Evolutionary conservation across 495 filamentous ascomycete genomes (phyloP).

Genomic region (Neurospora sp.): DNA sequence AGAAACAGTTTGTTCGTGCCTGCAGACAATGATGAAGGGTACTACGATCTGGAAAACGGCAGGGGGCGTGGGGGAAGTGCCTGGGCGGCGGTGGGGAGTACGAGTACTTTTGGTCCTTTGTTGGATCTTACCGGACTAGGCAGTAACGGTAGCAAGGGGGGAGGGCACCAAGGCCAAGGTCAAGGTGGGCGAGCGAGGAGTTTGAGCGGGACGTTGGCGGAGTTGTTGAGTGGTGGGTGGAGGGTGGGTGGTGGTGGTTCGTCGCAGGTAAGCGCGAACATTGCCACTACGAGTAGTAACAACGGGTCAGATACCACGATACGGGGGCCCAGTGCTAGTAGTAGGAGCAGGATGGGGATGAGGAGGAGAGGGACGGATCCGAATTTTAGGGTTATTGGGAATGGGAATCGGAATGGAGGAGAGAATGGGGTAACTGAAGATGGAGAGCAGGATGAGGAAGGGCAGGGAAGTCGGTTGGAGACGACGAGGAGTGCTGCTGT

Average conservation of each 20-base stretch:
- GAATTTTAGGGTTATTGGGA: neutral
- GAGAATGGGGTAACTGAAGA: neutral
- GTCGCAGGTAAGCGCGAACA: neutral
- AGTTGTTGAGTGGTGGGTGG: slow-evolving; percentile 24
- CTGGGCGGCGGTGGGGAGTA: slow-evolving; percentile 4
- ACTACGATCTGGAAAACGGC: slow-evolving; percentile 2
- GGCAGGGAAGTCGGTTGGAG: neutral
- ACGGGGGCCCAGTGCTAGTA: neutral
- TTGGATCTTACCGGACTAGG: neutral
- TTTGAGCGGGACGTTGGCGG: slow-evolving; percentile 39
- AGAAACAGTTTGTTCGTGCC: slow-evolving; percentile 34
- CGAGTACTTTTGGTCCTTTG: slow-evolving; percentile 8
- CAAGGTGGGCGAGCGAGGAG: slow-evolving; percentile 34
- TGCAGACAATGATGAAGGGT: slow-evolving; percentile 6
- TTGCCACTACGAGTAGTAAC: neutral
- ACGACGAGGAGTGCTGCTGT: neutral
- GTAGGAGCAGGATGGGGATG: neutral
- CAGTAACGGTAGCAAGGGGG: neutral
- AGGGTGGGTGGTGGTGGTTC: neutral
- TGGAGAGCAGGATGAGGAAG: neutral
- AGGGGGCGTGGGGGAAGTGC: neutral
- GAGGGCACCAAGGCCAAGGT: neutral
- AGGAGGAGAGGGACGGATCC: neutral
- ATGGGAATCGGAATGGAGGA: neutral
- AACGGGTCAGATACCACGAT: neutral